A percentile compares a stretch with the other conserved stretches of the same genome.
Evolutionary conservation across 768 basidiomycete species (phyloP).

Genomic region (Holtermannia corniformis): DNA sequence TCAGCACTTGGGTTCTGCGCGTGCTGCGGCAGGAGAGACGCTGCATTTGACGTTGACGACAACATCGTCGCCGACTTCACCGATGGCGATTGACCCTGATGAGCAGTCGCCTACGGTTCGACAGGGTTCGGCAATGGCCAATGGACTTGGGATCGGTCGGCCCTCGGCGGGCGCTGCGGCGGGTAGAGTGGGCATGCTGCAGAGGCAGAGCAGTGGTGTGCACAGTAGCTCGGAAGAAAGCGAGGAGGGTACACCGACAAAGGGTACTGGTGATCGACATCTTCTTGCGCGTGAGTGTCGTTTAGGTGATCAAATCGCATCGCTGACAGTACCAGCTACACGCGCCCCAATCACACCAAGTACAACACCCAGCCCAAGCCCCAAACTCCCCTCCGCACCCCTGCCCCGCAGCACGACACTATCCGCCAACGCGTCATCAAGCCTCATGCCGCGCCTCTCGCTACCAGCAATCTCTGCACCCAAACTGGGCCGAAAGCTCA

Average conservation of each 20-base stretch:
- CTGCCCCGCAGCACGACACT: slow-evolving; percentile 1
- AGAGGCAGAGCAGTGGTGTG: slow-evolving; percentile 24
- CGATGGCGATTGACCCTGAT: slow-evolving; percentile 13
- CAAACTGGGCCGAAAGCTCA: slow-evolving; percentile 22
- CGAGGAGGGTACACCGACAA: slow-evolving; percentile 39
- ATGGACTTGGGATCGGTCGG: not conserved
- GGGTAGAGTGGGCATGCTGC: slow-evolving; percentile 22
- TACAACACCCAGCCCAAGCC: slow-evolving; percentile 14
- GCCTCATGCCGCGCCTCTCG: slow-evolving; percentile 27
- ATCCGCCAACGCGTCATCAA: not conserved
- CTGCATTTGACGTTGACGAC: slow-evolving; percentile 26
- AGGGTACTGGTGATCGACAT: slow-evolving; percentile 20
- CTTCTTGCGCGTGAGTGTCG: slow-evolving; percentile 17
- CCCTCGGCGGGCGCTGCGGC: not conserved
- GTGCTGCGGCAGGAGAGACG: not conserved
- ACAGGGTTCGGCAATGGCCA: slow-evolving; percentile 5
- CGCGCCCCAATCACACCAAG: too few relatives aligned
- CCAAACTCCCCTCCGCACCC: slow-evolving; percentile 2
- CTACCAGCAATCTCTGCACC: slow-evolving; percentile 27
- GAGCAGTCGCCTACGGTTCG: slow-evolving; percentile 29
- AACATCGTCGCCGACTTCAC: slow-evolving; percentile 16
- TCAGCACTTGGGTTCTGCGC: not conserved
- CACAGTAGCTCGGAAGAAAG: slow-evolving; percentile 23
- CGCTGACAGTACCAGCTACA: too few relatives aligned
- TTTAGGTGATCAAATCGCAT: too few relatives aligned